Conservation (phyloP, 2,329 filamentous ascomycete genomes). For the Sclerotinia sclerotiorum region DNA sequence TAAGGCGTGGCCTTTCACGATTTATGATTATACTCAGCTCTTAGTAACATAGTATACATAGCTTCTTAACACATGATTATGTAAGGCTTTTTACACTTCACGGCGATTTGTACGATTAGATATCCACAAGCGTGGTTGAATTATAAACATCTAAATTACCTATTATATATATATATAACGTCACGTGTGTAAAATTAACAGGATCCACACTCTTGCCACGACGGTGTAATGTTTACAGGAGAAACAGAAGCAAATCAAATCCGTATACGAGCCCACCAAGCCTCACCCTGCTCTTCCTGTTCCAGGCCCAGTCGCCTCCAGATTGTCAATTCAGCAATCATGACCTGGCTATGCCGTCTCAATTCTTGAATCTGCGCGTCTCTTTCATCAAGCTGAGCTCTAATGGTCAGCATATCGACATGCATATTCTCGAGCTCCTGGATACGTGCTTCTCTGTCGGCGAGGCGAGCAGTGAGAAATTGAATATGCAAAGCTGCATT, state of each 20-base stretch:
- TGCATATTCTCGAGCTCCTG: background rate
- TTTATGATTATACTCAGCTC: background rate
- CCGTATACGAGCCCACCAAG: background rate
- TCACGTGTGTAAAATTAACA: background rate
- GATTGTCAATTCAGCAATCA: background rate
- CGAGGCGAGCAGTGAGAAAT: slow-evolving; percentile 9
- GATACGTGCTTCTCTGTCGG: background rate
- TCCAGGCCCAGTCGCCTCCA: background rate
- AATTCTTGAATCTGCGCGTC: background rate
- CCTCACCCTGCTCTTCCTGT: background rate
- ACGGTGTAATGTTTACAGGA: background rate
- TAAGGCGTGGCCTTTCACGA: background rate
- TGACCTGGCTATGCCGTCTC: background rate
- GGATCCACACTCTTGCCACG: background rate
- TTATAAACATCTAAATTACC: background rate
- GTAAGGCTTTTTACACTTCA: background rate
- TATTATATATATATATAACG: background rate
- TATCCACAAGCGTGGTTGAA: background rate
- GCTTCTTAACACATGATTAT: background rate
- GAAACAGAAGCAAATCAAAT: background rate
- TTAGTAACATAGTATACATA: background rate
- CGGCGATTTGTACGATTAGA: background rate
- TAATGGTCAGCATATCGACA: background rate
- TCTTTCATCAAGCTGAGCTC: background rate
- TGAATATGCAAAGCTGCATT: slow-evolving; percentile 16